Conservation (phyloP, 2,329 filamentous ascomycete genomes). For the Fusarium tjaetaba region DNA sequence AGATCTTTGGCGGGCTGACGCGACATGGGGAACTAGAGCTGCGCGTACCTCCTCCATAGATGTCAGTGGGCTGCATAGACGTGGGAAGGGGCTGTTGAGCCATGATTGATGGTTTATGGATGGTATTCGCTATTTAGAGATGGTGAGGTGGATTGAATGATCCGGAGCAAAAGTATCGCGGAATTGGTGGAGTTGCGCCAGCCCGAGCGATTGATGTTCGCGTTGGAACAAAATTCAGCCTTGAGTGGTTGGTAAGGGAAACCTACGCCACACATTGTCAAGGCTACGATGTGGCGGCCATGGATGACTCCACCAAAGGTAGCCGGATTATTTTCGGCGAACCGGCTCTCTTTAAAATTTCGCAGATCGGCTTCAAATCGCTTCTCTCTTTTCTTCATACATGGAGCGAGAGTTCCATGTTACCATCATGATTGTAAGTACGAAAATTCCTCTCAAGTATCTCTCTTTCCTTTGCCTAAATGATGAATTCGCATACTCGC, state of each 20-base stretch:
- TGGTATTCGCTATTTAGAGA: conserved; percentile 11
- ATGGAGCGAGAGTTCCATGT: conserved; percentile 47
- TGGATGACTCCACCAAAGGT: neutral
- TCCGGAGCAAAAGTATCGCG: conserved; percentile 39
- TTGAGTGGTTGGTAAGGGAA: conserved; percentile 41
- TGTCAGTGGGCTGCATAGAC: conserved; percentile 68
- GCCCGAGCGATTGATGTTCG: conserved; percentile 35
- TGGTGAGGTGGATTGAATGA: conserved; percentile 41
- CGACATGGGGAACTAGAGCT: conserved; percentile 32
- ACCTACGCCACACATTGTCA: conserved; percentile 11
- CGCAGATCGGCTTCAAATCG: conserved; percentile 6
- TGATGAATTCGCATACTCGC: conserved; percentile 58
- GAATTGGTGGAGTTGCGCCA: conserved; percentile 42
- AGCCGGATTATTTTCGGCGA: conserved; percentile 38
- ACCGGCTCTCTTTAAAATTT: conserved; percentile 33
- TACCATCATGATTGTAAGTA: conserved; percentile 54
- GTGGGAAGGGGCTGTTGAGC: conserved; percentile 66
- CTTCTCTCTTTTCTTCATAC: conserved; percentile 32
- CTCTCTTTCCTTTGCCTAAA: conserved; percentile 20
- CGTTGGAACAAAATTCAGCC: conserved; percentile 50
- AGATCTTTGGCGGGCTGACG: conserved; percentile 21
- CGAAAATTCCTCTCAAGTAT: neutral
- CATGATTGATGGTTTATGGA: conserved; percentile 52
- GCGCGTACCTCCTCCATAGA: conserved; percentile 69
- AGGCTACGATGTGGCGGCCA: conserved; percentile 27